Conservation (phyloP, 192 early-diverging fungal species). For the Diversispora epigaea region DNA sequence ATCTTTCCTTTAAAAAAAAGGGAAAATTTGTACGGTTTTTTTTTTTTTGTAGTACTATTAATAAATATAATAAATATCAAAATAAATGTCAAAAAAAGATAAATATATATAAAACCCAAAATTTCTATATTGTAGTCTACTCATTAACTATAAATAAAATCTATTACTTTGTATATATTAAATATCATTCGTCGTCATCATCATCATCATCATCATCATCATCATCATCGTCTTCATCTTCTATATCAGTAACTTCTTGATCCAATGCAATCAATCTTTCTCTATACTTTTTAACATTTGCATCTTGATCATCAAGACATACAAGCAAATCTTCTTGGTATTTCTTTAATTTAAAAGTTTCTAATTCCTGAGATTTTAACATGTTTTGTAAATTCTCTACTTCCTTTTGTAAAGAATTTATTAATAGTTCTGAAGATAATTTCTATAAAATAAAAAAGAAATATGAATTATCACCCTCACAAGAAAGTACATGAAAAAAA, state of each 20-base stretch:
- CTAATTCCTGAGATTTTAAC: constrained; percentile 17
- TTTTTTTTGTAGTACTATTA: no score
- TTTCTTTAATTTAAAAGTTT: constrained; percentile 51
- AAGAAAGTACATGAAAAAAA: neutral
- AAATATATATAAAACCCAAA: no score
- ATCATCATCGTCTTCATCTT: constrained; percentile 54
- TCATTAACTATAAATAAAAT: no score
- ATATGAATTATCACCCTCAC: neutral
- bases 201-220: constrained; percentile 43
- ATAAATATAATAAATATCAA: no score
- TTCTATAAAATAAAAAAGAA: neutral
- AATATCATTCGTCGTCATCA: neutral
- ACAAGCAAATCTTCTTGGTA: constrained; percentile 86
- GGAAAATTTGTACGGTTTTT: no score
- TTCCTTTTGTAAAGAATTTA: constrained; percentile 29
- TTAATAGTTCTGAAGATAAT: constrained; percentile 32
- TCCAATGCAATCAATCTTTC: constrained; percentile 52
- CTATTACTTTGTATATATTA: no score
- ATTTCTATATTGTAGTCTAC: no score
- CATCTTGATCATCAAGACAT: constrained; percentile 82
- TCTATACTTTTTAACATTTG: constrained; percentile 57
- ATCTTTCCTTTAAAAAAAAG: no score
- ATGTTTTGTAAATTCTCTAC: constrained; percentile 11
- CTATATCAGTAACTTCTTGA: constrained; percentile 58
- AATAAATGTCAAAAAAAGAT: no score